Evolutionary conservation across 805 yeast genomes (phyloP).

Genomic region (Priceomyces castillae): DNA sequence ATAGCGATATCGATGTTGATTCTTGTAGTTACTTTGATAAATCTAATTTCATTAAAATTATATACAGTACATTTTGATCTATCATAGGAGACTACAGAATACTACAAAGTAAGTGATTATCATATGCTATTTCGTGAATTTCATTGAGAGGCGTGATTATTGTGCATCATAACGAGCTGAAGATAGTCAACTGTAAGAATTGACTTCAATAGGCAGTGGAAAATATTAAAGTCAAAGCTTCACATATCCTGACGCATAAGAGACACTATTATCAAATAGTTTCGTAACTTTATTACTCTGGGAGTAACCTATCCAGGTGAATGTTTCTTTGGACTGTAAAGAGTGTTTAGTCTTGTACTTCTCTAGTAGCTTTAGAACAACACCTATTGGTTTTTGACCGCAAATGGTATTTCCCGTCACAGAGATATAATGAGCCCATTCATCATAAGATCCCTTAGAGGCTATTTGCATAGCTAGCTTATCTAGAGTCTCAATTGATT

Average conservation of each 20-base stretch:
- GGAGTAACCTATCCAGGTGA: conserved; percentile 75
- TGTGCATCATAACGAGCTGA: too few relatives aligned
- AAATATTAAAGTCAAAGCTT: not conserved
- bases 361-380: conserved; percentile 58
- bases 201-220: too few relatives aligned
- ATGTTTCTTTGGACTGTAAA: conserved; percentile 13
- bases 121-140: too few relatives aligned
- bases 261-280: conserved; percentile 73
- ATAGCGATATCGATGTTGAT: not conserved
- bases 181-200: too few relatives aligned
- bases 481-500: conserved; percentile 75
- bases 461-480: conserved; percentile 63
- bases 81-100: too few relatives aligned
- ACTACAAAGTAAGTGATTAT: too few relatives aligned
- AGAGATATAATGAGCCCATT: conserved; percentile 67
- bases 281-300: conserved; percentile 62
- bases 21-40: not conserved
- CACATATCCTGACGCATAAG: conserved; percentile 80
- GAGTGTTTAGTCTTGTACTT: conserved; percentile 13
- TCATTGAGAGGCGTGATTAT: too few relatives aligned
- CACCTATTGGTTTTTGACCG: conserved; percentile 79
- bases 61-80: not conserved
- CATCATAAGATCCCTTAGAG: conserved; percentile 49
- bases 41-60: not conserved
- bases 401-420: conserved; percentile 87